Conservation (phyloP, 768 basidiomycete species). For the Antrodiella citrinella region DNA sequence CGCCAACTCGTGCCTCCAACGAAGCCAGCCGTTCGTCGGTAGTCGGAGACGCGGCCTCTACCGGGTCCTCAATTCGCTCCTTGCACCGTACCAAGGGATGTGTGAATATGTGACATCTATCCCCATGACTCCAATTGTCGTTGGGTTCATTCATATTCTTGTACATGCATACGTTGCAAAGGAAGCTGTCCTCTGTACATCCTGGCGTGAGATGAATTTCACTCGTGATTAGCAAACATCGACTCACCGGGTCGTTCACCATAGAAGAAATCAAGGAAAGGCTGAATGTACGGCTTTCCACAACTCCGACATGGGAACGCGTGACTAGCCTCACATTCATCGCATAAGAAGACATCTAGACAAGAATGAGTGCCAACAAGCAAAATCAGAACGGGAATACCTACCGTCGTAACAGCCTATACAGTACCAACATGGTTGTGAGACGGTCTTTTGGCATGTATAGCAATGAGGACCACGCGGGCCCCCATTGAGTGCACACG, state of each 20-base stretch:
- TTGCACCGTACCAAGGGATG: constrained; percentile 8
- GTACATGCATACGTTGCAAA: constrained; percentile 4
- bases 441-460: background rate
- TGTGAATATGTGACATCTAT: background rate
- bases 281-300: constrained; percentile 2
- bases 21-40: background rate
- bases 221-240: too few species aligned
- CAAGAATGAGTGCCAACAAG: background rate
- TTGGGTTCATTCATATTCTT: too few species aligned
- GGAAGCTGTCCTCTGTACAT: constrained; percentile 4
- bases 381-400: background rate
- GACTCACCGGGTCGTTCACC: constrained; percentile 2
- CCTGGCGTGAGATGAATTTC: too few species aligned
- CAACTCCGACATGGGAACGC: constrained; percentile 5
- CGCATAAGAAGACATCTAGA: constrained; percentile 9
- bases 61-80: background rate
- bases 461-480: too few species aligned
- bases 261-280: constrained; percentile 5
- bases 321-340: constrained; percentile 6
- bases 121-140: background rate
- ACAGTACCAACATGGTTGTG: constrained; percentile 9
- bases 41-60: background rate
- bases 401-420: constrained; percentile 1
- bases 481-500: too few species aligned
- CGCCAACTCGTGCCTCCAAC: constrained; percentile 2